A percentile compares a stretch with the other conserved stretches of the same genome.
Evolutionary conservation across 106 monocot species (phyloP).

Genomic region (Narthecium ossifragum): DNA sequence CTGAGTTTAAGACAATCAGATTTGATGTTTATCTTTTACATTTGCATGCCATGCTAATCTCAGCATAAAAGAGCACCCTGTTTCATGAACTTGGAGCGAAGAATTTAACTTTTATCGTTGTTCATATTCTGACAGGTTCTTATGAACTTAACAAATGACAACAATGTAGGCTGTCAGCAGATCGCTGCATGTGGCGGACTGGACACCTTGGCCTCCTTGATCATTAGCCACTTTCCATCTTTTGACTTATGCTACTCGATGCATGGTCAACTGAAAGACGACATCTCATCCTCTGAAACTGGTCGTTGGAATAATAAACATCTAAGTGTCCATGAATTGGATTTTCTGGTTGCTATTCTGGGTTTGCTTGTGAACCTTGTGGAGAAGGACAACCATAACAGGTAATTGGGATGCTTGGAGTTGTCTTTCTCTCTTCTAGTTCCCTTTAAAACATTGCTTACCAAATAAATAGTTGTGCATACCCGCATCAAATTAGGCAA

Average conservation of each 20-base stretch:
- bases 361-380: slow-evolving; percentile 98
- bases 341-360: slow-evolving; percentile 96
- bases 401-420: slow-evolving; percentile 30
- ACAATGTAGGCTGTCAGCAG: slow-evolving; percentile 80
- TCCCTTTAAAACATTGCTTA: too few relatives aligned
- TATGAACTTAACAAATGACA: slow-evolving; percentile 99
- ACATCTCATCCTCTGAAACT: slow-evolving; percentile 12
- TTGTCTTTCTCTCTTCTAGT: not conserved
- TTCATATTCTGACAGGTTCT: slow-evolving; percentile 66
- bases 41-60: too few relatives aligned
- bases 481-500: too few relatives aligned
- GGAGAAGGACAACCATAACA: slow-evolving; percentile 91
- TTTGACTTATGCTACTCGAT: slow-evolving; percentile 38
- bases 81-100: too few relatives aligned
- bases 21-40: too few relatives aligned
- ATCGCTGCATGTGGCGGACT: slow-evolving; percentile 85
- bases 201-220: slow-evolving; percentile 76
- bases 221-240: slow-evolving; percentile 79
- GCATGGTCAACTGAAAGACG: slow-evolving; percentile 18
- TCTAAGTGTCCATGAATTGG: slow-evolving; percentile 71
- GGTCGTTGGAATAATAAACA: slow-evolving; percentile 28
- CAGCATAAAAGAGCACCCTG: too few relatives aligned
- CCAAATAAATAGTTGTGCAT: too few relatives aligned
- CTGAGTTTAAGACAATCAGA: too few relatives aligned
- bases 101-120: not conserved